Base-by-base conservation (phyloP, 805 yeast genomes). In the Suhomyces sp. region DNA sequence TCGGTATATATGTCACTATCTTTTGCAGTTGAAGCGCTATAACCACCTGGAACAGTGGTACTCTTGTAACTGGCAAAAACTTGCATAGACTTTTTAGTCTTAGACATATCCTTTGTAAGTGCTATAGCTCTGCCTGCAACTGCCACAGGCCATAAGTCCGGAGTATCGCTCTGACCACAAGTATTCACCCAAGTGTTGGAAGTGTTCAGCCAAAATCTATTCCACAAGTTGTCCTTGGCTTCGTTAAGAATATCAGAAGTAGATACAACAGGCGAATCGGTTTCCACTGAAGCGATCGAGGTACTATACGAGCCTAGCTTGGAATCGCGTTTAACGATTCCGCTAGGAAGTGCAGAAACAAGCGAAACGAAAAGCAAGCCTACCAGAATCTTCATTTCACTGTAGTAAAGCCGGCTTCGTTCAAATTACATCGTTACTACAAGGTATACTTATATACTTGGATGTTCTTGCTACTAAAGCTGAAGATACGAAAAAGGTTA, bases 1-100 rank as follows among this genome's bases (percentile, higher is more conserved):
- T 67, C 72, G 21, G 56, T 61, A 49, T 67, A 67, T 20, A 66
- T 57, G 43, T 66, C 69, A 17, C 51, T 46, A 45, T 61, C 62
- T 15, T 56, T 56, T 7, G 57, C 62, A 2, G 61, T 57, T 2
- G 64, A 48, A 1, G 69, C 60, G 17, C 68, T 63, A 47, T 53
- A 67, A 45, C 61, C 68, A 6, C 64, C 66, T 7, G 45, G 27
- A 12, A 55, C 25, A 2, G 52, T 48, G 6, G 51, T 10, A 51
- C 61, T 65, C 43, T 59, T 53, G 51, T 65, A 64, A 17, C 57
- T 40, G 6, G 43, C 21, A 19, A 67, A 46, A 20, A 59, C 55
- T 4, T 51, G 31, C 4, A 61, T 44, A 6, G 59, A 53, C 17
- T 29, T 29, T 9, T 48, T 27, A 25, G 63, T 59, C 7, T 53